Evolutionary conservation across 108 stramenopile genomes (phyloP).

Genomic region (Poteriospumella lacustris): DNA sequence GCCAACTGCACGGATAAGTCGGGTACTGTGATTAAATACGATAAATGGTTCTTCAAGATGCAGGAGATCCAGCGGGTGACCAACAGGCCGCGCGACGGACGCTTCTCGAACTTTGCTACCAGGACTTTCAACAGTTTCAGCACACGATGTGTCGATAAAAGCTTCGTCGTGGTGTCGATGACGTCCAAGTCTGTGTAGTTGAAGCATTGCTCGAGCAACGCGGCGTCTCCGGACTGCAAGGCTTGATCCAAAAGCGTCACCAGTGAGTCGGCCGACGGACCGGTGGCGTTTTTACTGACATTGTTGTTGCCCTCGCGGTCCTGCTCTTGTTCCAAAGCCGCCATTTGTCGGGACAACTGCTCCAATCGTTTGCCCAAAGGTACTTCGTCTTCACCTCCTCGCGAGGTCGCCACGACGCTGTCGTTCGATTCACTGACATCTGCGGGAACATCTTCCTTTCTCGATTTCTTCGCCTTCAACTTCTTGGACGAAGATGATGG

Average conservation of each 20-base stretch:
- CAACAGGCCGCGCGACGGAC: conserved; percentile 12
- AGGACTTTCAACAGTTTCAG: neutral
- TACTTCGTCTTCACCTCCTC: neutral
- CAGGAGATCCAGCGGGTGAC: neutral
- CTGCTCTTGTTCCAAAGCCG: neutral
- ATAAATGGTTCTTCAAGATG: neutral
- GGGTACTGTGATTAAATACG: conserved; percentile 16
- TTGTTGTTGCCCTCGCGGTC: too few species aligned
- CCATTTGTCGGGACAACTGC: neutral
- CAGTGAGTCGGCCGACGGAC: neutral
- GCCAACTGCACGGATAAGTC: conserved; percentile 10
- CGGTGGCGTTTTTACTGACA: neutral
- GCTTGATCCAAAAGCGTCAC: conserved; percentile 27
- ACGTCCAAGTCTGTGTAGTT: neutral
- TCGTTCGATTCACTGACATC: too few species aligned
- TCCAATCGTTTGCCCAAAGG: conserved; percentile 3
- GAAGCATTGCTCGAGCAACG: conserved; percentile 18
- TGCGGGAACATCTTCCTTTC: too few species aligned
- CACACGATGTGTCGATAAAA: neutral
- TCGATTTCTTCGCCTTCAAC: too few species aligned
- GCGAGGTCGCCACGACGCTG: neutral
- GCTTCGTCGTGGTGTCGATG: neutral
- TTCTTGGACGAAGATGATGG: too few species aligned
- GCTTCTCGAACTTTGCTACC: conserved; percentile 10
- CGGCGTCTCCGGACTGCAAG: conserved; percentile 11